A percentile compares a stretch with the other conserved stretches of the same genome.
These are phyloP conservation scores for Hygrophorus pudorinus DNA, from an alignment of 768 basidiomycete genomes.

Conservation along the genomic window DNA sequence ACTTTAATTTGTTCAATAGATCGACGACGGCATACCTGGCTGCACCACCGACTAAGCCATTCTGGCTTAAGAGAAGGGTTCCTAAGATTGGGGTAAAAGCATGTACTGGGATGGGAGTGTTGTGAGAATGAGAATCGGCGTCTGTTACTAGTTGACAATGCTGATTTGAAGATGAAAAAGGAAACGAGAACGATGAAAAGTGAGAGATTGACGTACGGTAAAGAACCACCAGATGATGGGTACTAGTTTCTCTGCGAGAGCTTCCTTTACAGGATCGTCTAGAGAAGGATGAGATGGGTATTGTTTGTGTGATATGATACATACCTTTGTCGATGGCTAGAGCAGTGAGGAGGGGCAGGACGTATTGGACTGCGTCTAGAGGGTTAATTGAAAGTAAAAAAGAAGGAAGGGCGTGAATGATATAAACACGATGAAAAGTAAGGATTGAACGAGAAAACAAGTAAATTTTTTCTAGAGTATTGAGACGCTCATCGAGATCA, in stretches of 20 bases:
- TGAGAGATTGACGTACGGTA: constrained; percentile 30
- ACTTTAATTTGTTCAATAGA: constrained; percentile 60
- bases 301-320: constrained; percentile 12
- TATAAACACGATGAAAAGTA: constrained; percentile 57
- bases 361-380: constrained; percentile 86
- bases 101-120: constrained; percentile 58
- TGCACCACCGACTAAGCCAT: constrained; percentile 59
- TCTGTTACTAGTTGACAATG: constrained; percentile 60
- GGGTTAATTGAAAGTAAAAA: constrained; percentile 72
- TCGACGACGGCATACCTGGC: constrained; percentile 73
- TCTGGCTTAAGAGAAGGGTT: constrained; percentile 75
- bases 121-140: constrained; percentile 25
- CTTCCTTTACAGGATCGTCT: constrained; percentile 88
- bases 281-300: constrained; percentile 8
- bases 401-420: constrained; percentile 73
- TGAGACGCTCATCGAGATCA: constrained; percentile 57
- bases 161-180: constrained; percentile 22
- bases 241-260: constrained; percentile 71
- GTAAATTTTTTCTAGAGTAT: constrained; percentile 85
- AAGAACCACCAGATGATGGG: constrained; percentile 92
- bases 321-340: constrained; percentile 82
- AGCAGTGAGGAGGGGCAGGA: constrained; percentile 78
- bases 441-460: constrained; percentile 76
- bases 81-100: constrained; percentile 90
- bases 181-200: neutral